A percentile compares a stretch with the other conserved stretches of the same genome.
phyloP scores from a whole-genome alignment of 1,139 yeast species.

The Magnusiomyces fungicola region DNA sequence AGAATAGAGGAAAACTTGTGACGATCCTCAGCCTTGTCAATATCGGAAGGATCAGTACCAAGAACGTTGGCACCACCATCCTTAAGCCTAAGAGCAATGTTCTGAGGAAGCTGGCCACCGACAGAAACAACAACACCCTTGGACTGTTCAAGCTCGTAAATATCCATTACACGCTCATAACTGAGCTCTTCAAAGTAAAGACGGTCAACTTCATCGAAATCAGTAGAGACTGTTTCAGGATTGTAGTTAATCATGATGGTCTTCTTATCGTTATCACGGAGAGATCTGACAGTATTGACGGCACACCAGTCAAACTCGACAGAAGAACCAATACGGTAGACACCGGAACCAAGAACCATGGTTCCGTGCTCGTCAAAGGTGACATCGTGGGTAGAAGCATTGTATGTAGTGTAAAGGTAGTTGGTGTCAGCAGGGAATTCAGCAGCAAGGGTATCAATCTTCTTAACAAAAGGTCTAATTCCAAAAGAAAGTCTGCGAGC shows the following conservation, averaged over 20 bases:
- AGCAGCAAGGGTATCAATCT: slow-evolving; percentile 98
- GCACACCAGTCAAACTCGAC: slow-evolving; percentile 98
- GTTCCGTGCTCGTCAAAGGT: slow-evolving; percentile 78
- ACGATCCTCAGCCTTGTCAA: slow-evolving; percentile 96
- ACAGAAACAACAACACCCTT: slow-evolving; percentile 91
- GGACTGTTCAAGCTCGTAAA: slow-evolving; percentile 86
- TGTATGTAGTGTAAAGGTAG: slow-evolving; percentile 91
- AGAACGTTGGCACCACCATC: slow-evolving; percentile 92
- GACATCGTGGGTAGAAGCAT: slow-evolving; percentile 85
- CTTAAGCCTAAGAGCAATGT: slow-evolving; percentile 88
- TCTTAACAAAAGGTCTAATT: slow-evolving; percentile 88
- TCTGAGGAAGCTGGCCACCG: slow-evolving; percentile 99
- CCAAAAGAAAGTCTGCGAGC: slow-evolving; percentile 85
- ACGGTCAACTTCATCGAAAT: slow-evolving; percentile 97
- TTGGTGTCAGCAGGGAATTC: slow-evolving; percentile 97
- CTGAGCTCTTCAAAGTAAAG: slow-evolving; percentile 93
- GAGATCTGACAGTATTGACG: slow-evolving; percentile 88
- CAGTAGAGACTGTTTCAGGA: slow-evolving; percentile 98
- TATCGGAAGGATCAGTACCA: slow-evolving; percentile 98
- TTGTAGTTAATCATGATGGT: slow-evolving; percentile 97
- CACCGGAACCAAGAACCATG: slow-evolving; percentile 91
- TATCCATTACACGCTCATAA: slow-evolving; percentile 91
- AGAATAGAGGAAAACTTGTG: slow-evolving; percentile 97
- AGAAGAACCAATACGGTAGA: slow-evolving; percentile 89
- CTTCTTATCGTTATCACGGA: slow-evolving; percentile 79